phyloP scores from a whole-genome alignment of 805 yeast genomes.

The Yamadazyma philogaea region DNA sequence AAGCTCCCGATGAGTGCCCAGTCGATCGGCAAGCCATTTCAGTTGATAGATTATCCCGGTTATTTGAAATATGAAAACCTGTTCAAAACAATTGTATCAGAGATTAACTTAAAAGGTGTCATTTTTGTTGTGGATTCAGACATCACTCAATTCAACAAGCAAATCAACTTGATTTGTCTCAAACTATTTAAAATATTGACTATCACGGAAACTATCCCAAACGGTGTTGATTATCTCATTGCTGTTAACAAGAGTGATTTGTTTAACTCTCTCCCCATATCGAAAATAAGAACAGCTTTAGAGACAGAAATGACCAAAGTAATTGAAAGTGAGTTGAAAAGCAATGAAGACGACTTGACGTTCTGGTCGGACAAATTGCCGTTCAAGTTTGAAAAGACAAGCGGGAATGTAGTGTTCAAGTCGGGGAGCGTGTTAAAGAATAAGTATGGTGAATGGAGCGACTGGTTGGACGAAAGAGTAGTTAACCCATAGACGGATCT shows the following conservation, averaged over 20 bases:
- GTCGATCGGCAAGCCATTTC: conserved; percentile 37
- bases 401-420: conserved; percentile 66
- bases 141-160: conserved; percentile 44
- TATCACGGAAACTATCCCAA: conserved; percentile 59
- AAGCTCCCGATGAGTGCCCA: conserved; percentile 34
- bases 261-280: conserved; percentile 74
- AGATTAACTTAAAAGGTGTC: conserved; percentile 56
- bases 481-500: conserved; percentile 40
- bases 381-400: conserved; percentile 67
- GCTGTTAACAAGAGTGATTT: conserved; percentile 85
- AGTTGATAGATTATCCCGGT: conserved; percentile 85
- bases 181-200: conserved; percentile 58
- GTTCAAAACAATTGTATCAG: conserved; percentile 47
- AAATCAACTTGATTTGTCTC: conserved; percentile 45
- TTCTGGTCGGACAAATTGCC: conserved; percentile 39
- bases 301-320: conserved; percentile 62
- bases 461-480: conserved; percentile 77
- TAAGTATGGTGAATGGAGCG: conserved; percentile 58
- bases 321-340: conserved; percentile 44
- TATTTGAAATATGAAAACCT: conserved; percentile 67
- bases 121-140: conserved; percentile 74
- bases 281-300: conserved; percentile 55
- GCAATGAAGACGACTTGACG: conserved; percentile 36
- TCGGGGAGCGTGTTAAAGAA: conserved; percentile 69
- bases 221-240: conserved; percentile 70